These are phyloP conservation scores for Ensete glaucum DNA, from an alignment of 176 grass and related monocot species.

Conservation along the genomic window DNA sequence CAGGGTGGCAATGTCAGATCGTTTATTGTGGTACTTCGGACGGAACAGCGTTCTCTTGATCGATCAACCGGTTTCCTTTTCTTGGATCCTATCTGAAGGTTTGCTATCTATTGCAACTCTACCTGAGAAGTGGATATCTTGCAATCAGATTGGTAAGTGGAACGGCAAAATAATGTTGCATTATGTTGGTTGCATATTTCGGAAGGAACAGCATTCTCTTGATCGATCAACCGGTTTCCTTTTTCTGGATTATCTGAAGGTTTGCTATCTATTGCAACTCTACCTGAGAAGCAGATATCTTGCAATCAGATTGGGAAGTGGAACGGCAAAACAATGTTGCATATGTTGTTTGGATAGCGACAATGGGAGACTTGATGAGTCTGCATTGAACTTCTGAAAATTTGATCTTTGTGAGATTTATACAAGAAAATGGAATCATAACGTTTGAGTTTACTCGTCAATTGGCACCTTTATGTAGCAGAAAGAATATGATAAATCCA, in stretches of 20 bases:
- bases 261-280: slow-evolving; percentile 13
- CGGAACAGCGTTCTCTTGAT: slow-evolving; percentile 12
- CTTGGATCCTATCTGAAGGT: slow-evolving; percentile 12
- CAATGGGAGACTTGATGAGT: slow-evolving; percentile 1
- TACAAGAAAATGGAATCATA: slow-evolving; percentile 14
- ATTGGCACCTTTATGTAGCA: slow-evolving; percentile 10
- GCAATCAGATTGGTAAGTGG: slow-evolving; percentile 14
- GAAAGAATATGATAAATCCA: slow-evolving; percentile 18
- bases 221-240: slow-evolving; percentile 15
- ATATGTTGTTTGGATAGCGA: slow-evolving; percentile 22
- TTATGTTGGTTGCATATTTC: slow-evolving; percentile 18
- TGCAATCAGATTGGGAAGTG: slow-evolving; percentile 16
- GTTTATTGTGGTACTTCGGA: slow-evolving; percentile 14
- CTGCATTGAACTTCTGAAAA: slow-evolving; percentile 16
- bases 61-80: slow-evolving; percentile 18
- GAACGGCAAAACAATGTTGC: slow-evolving; percentile 13
- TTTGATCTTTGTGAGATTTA: slow-evolving; percentile 11
- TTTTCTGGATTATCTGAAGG: slow-evolving; percentile 17
- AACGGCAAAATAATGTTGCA: slow-evolving; percentile 11
- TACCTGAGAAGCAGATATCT: slow-evolving; percentile 16
- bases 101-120: slow-evolving; percentile 13
- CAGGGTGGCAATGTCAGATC: slow-evolving; percentile 48
- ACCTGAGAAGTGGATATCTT: slow-evolving; percentile 20
- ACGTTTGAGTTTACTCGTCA: slow-evolving; percentile 16
- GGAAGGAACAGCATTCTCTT: slow-evolving; percentile 14